Evolutionary conservation across 164 flowering plant species (phyloP).

Genomic region (Nymphaea colorata): DNA sequence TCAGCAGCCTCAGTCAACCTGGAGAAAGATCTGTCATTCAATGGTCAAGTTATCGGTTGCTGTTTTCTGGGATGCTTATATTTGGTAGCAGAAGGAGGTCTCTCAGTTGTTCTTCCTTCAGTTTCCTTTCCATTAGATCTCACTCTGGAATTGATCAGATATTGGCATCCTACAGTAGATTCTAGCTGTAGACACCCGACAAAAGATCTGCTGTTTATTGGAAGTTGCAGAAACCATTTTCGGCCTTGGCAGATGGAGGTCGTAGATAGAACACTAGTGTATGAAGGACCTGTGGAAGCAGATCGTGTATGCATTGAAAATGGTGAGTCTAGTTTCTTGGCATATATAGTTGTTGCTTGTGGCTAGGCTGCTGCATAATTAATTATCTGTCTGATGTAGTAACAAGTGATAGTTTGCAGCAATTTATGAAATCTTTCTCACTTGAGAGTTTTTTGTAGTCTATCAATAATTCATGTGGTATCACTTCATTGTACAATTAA

Average conservation of each 20-base stretch:
- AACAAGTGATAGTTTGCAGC: too few species aligned
- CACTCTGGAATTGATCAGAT: conserved; percentile 42
- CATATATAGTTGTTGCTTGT: background rate
- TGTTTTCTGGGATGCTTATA: conserved; percentile 65
- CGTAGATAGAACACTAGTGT: conserved; percentile 66
- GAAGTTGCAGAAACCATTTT: conserved; percentile 17
- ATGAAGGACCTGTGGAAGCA: conserved; percentile 77
- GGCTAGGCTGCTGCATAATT: background rate
- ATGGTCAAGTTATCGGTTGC: conserved; percentile 68
- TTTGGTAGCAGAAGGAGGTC: conserved; percentile 60
- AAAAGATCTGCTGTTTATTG: conserved; percentile 12
- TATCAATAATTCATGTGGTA: too few species aligned
- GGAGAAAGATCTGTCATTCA: conserved; percentile 22
- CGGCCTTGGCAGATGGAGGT: conserved; percentile 72
- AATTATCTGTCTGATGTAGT: too few species aligned
- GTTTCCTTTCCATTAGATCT: conserved; percentile 41
- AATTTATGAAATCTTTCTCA: too few species aligned
- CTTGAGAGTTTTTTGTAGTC: too few species aligned
- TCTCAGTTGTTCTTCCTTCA: conserved; percentile 73
- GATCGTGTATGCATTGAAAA: conserved; percentile 71
- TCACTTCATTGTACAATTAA: too few species aligned
- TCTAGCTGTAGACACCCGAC: conserved; percentile 10
- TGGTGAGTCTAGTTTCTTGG: conserved; percentile 38
- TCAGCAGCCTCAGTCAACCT: conserved; percentile 7
- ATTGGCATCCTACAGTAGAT: conserved; percentile 17